Percentiles rank a stretch among this genome's conserved stretches.
These are phyloP conservation scores for Phialemonium atrogriseum DNA, from an alignment of 2,329 filamentous ascomycete species.

Conservation along the genomic window DNA sequence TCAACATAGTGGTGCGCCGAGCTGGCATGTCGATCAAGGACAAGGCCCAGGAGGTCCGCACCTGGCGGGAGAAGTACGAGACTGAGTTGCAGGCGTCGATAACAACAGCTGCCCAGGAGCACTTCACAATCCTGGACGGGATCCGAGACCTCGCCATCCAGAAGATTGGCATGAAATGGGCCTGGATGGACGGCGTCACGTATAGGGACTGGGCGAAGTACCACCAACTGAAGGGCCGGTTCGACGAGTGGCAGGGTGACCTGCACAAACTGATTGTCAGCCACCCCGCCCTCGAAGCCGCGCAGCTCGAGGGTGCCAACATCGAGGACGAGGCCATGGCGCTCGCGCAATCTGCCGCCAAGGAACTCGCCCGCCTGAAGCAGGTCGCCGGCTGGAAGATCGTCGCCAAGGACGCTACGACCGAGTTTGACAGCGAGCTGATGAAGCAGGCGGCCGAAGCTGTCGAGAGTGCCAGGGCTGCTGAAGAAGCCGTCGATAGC, in stretches of 20 bases:
- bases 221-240: slow-evolving; percentile 74
- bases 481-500: slow-evolving; percentile 20
- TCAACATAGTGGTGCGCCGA: slow-evolving; percentile 46
- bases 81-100: slow-evolving; percentile 61
- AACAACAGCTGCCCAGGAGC: slow-evolving; percentile 65
- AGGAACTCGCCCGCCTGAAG: slow-evolving; percentile 73
- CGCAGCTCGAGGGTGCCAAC: slow-evolving; percentile 47
- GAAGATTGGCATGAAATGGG: slow-evolving; percentile 90
- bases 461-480: slow-evolving; percentile 12
- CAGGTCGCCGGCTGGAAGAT: slow-evolving; percentile 82
- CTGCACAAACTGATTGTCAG: slow-evolving; percentile 68
- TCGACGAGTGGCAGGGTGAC: slow-evolving; percentile 77
- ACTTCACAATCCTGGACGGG: slow-evolving; percentile 72
- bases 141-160: slow-evolving; percentile 80
- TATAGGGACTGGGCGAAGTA: slow-evolving; percentile 98
- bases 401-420: slow-evolving; percentile 59
- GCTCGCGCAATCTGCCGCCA: slow-evolving; percentile 68
- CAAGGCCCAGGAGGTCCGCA: slow-evolving; percentile 66
- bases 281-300: slow-evolving; percentile 61
- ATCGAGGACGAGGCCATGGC: slow-evolving; percentile 75
- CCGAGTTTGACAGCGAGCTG: slow-evolving; percentile 67
- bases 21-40: slow-evolving; percentile 68
- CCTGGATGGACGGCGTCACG: slow-evolving; percentile 89
- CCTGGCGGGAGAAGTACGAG: slow-evolving; percentile 69
- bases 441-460: slow-evolving; percentile 40